phyloP scores from a whole-genome alignment of 805 yeast genomes.

The Ogataea pignaliae region DNA sequence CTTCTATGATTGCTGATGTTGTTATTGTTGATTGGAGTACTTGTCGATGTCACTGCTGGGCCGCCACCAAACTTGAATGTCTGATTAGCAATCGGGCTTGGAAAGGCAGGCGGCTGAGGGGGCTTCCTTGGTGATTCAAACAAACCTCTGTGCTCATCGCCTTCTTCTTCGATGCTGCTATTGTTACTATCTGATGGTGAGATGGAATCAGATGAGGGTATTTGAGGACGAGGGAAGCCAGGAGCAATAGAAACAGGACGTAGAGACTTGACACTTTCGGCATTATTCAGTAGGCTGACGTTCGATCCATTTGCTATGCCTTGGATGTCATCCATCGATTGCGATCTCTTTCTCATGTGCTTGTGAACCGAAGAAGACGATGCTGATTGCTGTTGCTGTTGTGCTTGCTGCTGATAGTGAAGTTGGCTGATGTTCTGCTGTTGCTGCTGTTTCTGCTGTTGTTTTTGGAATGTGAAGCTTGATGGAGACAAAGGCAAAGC shows the following conservation, averaged over 20 bases:
- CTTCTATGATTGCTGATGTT: conserved; percentile 6
- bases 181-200: conserved; percentile 9
- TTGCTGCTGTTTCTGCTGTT: background rate
- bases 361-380: conserved; percentile 22
- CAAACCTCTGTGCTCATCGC: conserved; percentile 18
- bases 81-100: conserved; percentile 22
- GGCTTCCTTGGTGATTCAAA: conserved; percentile 71
- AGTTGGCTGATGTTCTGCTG: background rate
- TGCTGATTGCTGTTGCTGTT: conserved; percentile 3
- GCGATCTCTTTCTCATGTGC: conserved; percentile 47
- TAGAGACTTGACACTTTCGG: conserved; percentile 4
- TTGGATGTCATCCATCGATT: conserved; percentile 42
- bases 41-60: conserved; percentile 3
- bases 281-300: no score
- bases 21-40: conserved; percentile 1
- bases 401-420: conserved; percentile 4
- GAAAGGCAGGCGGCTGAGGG: conserved; percentile 56
- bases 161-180: conserved; percentile 6
- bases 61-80: conserved; percentile 23
- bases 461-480: background rate
- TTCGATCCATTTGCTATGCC: background rate
- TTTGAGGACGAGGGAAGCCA: conserved; percentile 10
- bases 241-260: conserved; percentile 20
- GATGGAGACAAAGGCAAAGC: background rate
- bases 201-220: conserved; percentile 1